Evolutionary conservation across 352 stramenopile species (phyloP), one percentile per base, ranked within the genome.

Genomic region (Pythium graminicola): DNA sequence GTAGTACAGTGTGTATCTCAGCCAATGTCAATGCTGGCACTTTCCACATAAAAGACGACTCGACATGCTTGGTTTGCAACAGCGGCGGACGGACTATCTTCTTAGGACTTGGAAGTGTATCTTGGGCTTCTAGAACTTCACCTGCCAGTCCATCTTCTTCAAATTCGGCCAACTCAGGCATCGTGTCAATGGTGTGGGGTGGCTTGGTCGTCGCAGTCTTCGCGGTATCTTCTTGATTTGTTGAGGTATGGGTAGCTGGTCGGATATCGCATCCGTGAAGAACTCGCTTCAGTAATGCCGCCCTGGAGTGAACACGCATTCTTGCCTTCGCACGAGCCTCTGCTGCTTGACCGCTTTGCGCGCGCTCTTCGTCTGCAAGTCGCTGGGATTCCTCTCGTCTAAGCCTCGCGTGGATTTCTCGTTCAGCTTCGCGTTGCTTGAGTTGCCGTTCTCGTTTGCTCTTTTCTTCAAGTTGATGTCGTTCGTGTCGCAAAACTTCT

Each of bases 161-260:
- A 20, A 85, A 85, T 41, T 78, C 76, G 16, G 73, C 71, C 2
- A 85, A 60, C 35, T 86, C 75, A 6, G 71, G 70, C 3, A 16
- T 26, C 9, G 2, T 26, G 8, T 57, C 36, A 9, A 47, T 5
- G 7, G 4, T 9, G 49, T 57, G 9, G 45, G 35, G 17, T 52
- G 53, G 17, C 51, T 60, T 26, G 40, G 56, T 4, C 20, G 23
- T 41, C 9, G 14, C n/a, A n/a, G n/a, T n/a, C n/a, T 7, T 47
- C 10, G 5, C n/a, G 8, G 17, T 11, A 7, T 31, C 23, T 19
- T 69, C 60, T 46, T 65, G 39, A 10, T 52, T 55, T n/a, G n/a
- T 20, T 10, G 36, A 29, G 49, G 33, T 2, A 28, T 11, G 23
- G 24, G 40, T 36, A 60, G 32, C 23, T 1, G 47, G 47, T 27